These are phyloP conservation scores for Thraustotheca clavata DNA, from an alignment of 352 stramenopile species.

Conservation along the genomic window DNA sequence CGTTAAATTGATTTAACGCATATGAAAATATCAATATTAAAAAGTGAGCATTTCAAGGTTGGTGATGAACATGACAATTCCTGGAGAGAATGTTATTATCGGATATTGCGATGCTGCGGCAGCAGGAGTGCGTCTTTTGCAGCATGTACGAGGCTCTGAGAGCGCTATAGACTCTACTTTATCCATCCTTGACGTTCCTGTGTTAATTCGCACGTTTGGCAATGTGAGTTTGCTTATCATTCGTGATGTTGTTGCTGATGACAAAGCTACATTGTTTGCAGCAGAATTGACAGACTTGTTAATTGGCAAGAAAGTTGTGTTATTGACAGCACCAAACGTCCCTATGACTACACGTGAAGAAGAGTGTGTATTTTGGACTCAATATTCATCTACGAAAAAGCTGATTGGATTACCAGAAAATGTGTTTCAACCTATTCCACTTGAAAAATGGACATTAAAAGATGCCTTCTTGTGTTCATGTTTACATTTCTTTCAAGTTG, in stretches of 20 bases:
- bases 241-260: not conserved
- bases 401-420: not conserved
- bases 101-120: conserved; percentile 17
- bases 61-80: not conserved
- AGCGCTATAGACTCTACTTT: no score
- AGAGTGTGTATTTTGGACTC: conserved; percentile 3
- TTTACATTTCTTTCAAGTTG: conserved; percentile 21
- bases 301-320: not conserved
- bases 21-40: not conserved
- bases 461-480: conserved; percentile 9
- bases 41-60: not conserved
- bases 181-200: not conserved
- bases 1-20: not conserved
- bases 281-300: conserved; percentile 10
- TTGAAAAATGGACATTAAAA: conserved; percentile 16
- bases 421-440: conserved; percentile 9
- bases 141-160: not conserved
- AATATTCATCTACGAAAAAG: not conserved
- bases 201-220: conserved; percentile 3
- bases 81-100: not conserved
- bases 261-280: not conserved
- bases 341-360: conserved; percentile 3
- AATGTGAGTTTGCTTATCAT: conserved; percentile 2
- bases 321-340: conserved; percentile 3
- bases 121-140: conserved; percentile 4